Evolutionary conservation across 345 rosid genomes (phyloP).

Genomic region (Abelmoschus esculentus): DNA sequence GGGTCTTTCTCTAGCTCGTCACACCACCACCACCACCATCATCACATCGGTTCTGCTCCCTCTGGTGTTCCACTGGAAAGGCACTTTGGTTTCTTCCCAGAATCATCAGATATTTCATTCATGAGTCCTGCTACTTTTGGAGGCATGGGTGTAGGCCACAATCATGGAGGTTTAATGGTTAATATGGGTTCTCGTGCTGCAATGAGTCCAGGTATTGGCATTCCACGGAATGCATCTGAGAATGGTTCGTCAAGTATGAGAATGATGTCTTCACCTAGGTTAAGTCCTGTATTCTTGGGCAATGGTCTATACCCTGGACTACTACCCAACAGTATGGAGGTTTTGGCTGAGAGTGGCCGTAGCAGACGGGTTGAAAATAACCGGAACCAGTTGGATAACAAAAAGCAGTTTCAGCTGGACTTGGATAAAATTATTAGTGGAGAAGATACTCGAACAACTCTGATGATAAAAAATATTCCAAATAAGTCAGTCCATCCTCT

Average conservation of each 20-base stretch:
- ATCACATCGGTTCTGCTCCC: slow-evolving; percentile 93
- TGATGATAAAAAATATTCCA: slow-evolving; percentile 64
- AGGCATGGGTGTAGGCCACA: slow-evolving; percentile 40
- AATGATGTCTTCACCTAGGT: slow-evolving; percentile 72
- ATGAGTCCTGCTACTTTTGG: slow-evolving; percentile 42
- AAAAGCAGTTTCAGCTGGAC: slow-evolving; percentile 78
- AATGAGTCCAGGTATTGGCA: slow-evolving; percentile 37
- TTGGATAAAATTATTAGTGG: slow-evolving; percentile 63
- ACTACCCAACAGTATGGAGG: slow-evolving; percentile 39
- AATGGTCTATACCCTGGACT: slow-evolving; percentile 50
- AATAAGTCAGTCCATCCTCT: slow-evolving; percentile 37
- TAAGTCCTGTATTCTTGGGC: slow-evolving; percentile 53
- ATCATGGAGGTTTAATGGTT: slow-evolving; percentile 40
- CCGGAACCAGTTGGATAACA: slow-evolving; percentile 53
- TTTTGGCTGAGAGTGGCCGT: slow-evolving; percentile 55
- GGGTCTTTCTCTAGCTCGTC: slow-evolving; percentile 40
- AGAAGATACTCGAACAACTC: slow-evolving; percentile 54
- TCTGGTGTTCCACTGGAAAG: slow-evolving; percentile 73
- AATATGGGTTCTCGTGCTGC: slow-evolving; percentile 36
- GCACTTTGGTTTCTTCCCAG: slow-evolving; percentile 68
- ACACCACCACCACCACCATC: slow-evolving; percentile 41
- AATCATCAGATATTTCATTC: slow-evolving; percentile 63
- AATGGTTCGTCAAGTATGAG: slow-evolving; percentile 49
- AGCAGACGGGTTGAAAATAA: slow-evolving; percentile 51
- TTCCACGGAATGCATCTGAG: slow-evolving; percentile 45